Base-by-base conservation (phyloP, 345 rosid species). In the Citrus cavaleriei region DNA sequence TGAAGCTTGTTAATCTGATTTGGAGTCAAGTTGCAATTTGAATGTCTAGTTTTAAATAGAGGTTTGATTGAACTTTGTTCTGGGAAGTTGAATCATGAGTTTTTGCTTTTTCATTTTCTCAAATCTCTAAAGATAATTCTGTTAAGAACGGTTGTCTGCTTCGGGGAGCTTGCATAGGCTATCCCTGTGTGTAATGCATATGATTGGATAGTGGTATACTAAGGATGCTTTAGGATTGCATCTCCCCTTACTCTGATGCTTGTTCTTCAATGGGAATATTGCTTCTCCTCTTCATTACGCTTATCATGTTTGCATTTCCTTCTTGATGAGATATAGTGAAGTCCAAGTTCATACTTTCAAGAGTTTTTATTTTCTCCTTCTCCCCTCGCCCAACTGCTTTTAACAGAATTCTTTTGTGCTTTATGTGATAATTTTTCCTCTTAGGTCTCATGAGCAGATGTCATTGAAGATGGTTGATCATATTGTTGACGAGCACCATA, bases 391-490 rank as follows among this genome's bases (percentile, higher is more conserved):
- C 13, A 1, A 30, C 16, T 57, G 22, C 58, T 68, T 68, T 59
- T 19, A 21, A 35, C 57, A 68, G 21, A 37, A 27, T 63, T 75
- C 73, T 77, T 1, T 65, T 74, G 68, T 67, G 27, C 70, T 42
- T 68, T 72, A 49, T 73, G 27, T 73, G 58, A 38, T 64, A 32
- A 40, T 21, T 78, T 37, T 58, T 55, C 37, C 76, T 69, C 83
- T 65, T 83, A 93, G 99, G 99, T 87, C 91, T 78, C 97, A 95
- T 86, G 99, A 95, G 80, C 84, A 79, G 77, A 95, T 93, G 99
- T 95, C 98, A 19, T 83, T 78, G 37, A 87, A 82, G 81, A 82
- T 95, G 88, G 87, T 92, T 87, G 99, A 95, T 82, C 78, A 86
- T 83, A 93, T 93, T 6, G 91, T 95, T 59, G 98, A 95, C 25